Conservation (phyloP, 768 basidiomycete genomes). For the Naganishia antarctica region DNA sequence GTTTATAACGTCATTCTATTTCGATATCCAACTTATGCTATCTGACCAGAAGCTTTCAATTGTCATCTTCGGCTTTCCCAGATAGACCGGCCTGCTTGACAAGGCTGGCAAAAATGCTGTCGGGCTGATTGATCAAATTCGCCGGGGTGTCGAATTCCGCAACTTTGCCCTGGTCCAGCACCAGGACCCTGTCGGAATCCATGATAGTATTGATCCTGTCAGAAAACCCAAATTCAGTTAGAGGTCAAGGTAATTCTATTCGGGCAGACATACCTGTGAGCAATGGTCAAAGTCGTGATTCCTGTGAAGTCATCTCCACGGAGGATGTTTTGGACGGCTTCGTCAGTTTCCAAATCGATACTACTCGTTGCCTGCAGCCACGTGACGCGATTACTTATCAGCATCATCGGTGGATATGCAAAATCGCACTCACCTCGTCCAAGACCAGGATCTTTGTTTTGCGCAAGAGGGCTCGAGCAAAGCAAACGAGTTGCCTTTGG, state of each 20-base stretch:
- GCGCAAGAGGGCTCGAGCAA: conserved; percentile 74
- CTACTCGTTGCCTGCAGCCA: conserved; percentile 67
- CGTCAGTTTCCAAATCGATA: conserved; percentile 84
- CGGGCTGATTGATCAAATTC: conserved; percentile 57
- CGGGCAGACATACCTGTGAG: conserved; percentile 54
- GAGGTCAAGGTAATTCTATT: neutral
- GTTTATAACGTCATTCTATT: no score
- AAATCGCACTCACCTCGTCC: conserved; percentile 67
- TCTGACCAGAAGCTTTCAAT: no score
- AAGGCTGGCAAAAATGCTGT: conserved; percentile 61
- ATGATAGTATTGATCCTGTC: conserved; percentile 56
- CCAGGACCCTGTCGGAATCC: conserved; percentile 75
- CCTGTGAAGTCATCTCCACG: conserved; percentile 69
- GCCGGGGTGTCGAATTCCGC: conserved; percentile 75
- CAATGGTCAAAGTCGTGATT: conserved; percentile 81
- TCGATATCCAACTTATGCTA: no score
- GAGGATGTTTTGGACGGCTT: conserved; percentile 80
- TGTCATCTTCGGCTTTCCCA: no score
- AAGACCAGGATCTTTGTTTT: conserved; percentile 83
- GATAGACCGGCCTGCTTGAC: conserved; percentile 14
- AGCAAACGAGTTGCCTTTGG: conserved; percentile 81
- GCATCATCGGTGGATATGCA: neutral
- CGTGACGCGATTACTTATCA: no score
- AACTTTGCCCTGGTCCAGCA: conserved; percentile 73
- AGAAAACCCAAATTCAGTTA: conserved; percentile 26